These are phyloP conservation scores for Phylloporus sp. DNA, from an alignment of 768 basidiomycete species.

Conservation along the genomic window DNA sequence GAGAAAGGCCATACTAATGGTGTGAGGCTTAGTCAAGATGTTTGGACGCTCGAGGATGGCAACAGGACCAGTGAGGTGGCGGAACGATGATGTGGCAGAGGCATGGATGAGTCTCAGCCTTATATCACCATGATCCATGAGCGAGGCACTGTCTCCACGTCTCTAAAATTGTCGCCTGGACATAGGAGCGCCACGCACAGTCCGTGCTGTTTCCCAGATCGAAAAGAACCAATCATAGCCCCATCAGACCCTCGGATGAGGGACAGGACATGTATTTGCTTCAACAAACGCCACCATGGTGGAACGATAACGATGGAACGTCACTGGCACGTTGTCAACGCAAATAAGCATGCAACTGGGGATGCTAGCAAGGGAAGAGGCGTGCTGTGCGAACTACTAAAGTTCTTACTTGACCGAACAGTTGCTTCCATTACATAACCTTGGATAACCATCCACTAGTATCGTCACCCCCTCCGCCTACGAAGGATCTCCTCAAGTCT, in stretches of 20 bases:
- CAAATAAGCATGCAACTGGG: neutral
- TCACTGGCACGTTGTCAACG: neutral
- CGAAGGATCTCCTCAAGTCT: slow-evolving; percentile 25
- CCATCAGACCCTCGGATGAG: slow-evolving; percentile 5
- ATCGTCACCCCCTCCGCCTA: slow-evolving; percentile 7
- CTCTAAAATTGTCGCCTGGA: neutral
- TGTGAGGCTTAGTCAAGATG: slow-evolving; percentile 2
- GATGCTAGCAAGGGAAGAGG: neutral
- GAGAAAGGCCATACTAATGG: slow-evolving; percentile 11
- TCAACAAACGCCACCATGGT: slow-evolving; percentile 1
- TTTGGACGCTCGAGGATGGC: neutral
- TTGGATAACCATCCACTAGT: neutral
- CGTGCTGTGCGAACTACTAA: too few relatives aligned
- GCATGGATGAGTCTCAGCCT: slow-evolving; percentile 4
- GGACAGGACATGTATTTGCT: neutral
- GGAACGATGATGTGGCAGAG: neutral
- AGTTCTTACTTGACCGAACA: too few relatives aligned
- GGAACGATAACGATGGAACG: neutral
- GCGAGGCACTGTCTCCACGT: slow-evolving; percentile 8
- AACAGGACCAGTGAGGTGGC: neutral
- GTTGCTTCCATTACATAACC: neutral
- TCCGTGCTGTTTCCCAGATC: slow-evolving; percentile 14
- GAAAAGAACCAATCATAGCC: slow-evolving; percentile 19
- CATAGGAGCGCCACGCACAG: slow-evolving; percentile 16
- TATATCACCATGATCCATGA: slow-evolving; percentile 14